phyloP scores from a whole-genome alignment of 257 asterid genomes.

The Solanum lycopersicoides region DNA sequence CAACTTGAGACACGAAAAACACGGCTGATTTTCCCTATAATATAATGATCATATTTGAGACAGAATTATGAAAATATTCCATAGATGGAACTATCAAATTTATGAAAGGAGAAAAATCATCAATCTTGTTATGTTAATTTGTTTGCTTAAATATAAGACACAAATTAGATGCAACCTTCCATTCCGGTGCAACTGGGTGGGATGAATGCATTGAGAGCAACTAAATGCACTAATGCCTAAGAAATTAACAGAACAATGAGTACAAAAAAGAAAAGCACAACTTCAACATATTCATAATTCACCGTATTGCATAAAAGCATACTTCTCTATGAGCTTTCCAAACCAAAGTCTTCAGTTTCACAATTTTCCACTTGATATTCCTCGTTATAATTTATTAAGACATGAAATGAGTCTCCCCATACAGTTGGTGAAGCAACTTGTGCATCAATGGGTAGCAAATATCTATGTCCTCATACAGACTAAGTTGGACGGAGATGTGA shows the following conservation, averaged over 20 bases:
- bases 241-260: too few species aligned
- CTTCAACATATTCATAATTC: background rate
- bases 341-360: background rate
- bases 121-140: background rate
- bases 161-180: background rate
- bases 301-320: background rate
- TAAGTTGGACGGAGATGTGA: too few species aligned
- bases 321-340: background rate
- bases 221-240: too few species aligned
- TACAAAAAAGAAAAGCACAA: too few species aligned
- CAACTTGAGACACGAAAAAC: background rate
- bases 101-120: background rate
- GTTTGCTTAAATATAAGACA: background rate
- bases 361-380: background rate
- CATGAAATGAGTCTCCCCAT: background rate
- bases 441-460: too few species aligned
- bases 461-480: too few species aligned
- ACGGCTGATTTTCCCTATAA: background rate
- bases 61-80: background rate
- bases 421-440: background rate
- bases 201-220: background rate
- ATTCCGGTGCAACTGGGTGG: background rate
- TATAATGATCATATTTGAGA: background rate
- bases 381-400: background rate
- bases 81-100: background rate